Percentiles rank a stretch among this genome's conserved stretches.
Evolutionary conservation across 2,329 filamentous ascomycete genomes (phyloP).

Genomic region (Alternaria gansuensis): DNA sequence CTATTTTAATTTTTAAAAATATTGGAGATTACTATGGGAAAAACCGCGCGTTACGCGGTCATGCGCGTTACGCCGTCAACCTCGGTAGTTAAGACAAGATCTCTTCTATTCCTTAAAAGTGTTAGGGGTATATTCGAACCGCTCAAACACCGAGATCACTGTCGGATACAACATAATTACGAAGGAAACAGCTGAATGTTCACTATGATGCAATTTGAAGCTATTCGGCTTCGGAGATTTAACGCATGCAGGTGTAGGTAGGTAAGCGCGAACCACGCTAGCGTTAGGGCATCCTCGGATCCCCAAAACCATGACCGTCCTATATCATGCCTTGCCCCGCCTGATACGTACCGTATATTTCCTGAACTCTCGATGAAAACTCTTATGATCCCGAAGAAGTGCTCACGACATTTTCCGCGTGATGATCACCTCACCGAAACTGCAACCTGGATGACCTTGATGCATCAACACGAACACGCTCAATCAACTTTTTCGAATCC

Average conservation of each 20-base stretch:
- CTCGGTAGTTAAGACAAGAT: no score
- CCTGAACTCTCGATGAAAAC: background rate
- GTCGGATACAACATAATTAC: background rate
- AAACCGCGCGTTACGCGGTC: no score
- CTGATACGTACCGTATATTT: background rate
- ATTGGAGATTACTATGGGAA: no score
- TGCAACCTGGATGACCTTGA: background rate
- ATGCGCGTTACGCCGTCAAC: no score
- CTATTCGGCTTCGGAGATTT: slow-evolving; percentile 12
- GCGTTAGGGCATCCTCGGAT: slow-evolving; percentile 16
- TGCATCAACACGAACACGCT: background rate
- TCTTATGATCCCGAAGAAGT: background rate
- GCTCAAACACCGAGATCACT: background rate
- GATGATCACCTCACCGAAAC: background rate
- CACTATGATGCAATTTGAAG: background rate
- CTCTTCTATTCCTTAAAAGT: no score
- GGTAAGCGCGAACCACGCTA: slow-evolving; percentile 19
- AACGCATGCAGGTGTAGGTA: slow-evolving; percentile 11
- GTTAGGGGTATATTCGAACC: background rate
- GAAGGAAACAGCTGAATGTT: background rate
- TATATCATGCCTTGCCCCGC: slow-evolving; percentile 12
- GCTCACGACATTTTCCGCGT: background rate
- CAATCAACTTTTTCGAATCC: background rate
- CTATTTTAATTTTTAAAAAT: no score
- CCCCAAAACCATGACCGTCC: slow-evolving; percentile 20